Evolutionary conservation across 805 yeast species (phyloP).

Genomic region (Metschnikowia bowlesiae): DNA sequence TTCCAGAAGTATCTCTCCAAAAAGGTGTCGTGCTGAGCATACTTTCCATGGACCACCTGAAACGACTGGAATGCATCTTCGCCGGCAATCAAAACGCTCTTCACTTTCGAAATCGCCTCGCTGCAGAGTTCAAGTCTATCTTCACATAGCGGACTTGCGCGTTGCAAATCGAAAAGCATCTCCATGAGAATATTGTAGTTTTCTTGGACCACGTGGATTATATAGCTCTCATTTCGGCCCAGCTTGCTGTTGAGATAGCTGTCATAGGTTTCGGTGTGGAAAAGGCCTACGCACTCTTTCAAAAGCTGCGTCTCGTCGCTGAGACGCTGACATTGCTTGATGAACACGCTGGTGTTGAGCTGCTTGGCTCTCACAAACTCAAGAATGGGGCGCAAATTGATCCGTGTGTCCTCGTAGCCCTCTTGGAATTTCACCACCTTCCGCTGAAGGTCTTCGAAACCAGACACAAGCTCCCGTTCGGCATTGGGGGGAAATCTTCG

Average conservation of each 20-base stretch:
- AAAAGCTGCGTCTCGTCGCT: constrained; percentile 1
- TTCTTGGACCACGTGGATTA: not conserved
- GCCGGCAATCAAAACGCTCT: not conserved
- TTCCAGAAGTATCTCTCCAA: constrained; percentile 7
- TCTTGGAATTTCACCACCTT: constrained; percentile 4
- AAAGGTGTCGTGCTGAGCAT: not conserved
- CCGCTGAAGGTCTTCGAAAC: constrained; percentile 1
- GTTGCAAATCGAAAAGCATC: not conserved
- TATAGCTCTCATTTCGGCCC: not conserved
- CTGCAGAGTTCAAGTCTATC: not conserved
- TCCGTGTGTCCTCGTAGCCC: constrained; percentile 1
- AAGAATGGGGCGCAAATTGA: not conserved
- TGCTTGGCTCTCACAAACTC: constrained; percentile 5
- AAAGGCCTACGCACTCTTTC: not conserved
- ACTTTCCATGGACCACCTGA: not conserved
- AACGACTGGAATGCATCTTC: not conserved
- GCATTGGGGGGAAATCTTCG: not conserved
- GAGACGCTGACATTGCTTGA: constrained; percentile 3
- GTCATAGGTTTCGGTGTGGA: not conserved
- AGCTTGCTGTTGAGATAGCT: not conserved
- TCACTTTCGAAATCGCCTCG: not conserved
- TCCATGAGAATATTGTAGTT: not conserved
- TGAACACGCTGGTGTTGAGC: constrained; percentile 4
- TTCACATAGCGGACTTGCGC: not conserved
- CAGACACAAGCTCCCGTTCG: not conserved